A percentile compares a stretch with the other conserved stretches of the same genome.
Conservation (phyloP, 805 yeast species). For the Scheffersomyces amazonensis region DNA sequence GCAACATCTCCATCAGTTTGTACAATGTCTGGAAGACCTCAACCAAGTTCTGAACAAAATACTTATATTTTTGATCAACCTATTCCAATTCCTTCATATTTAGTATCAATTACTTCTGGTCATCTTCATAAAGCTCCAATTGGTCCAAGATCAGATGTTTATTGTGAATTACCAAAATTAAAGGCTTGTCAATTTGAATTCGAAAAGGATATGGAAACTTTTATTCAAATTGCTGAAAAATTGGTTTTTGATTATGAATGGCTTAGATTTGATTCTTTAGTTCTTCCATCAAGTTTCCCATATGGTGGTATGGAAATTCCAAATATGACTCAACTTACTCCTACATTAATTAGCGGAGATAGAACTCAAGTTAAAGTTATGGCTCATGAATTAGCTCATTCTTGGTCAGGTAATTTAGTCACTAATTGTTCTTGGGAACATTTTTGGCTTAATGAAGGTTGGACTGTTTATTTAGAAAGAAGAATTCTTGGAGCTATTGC, state of each 20-base stretch:
- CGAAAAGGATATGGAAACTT: constrained; percentile 32
- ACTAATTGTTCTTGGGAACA: constrained; percentile 37
- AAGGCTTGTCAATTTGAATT: constrained; percentile 33
- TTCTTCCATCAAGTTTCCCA: constrained; percentile 31
- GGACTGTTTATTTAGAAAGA: constrained; percentile 35
- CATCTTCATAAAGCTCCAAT: constrained; percentile 25
- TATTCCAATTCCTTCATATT: constrained; percentile 33
- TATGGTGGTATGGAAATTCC: constrained; percentile 42
- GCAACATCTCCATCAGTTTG: constrained; percentile 23
- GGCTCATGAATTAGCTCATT: constrained; percentile 38
- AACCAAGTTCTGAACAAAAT: constrained; percentile 7
- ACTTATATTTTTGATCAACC: constrained; percentile 28
- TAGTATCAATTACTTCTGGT: constrained; percentile 33
- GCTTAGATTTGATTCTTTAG: constrained; percentile 30
- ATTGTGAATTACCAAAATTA: constrained; percentile 23
- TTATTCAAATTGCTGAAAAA: constrained; percentile 30
- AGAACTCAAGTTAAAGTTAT: constrained; percentile 31
- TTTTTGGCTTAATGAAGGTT: constrained; percentile 38
- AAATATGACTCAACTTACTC: constrained; percentile 31
- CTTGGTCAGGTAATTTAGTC: constrained; percentile 37
- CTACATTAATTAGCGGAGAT: constrained; percentile 31
- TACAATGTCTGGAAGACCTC: constrained; percentile 31
- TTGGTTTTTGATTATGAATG: constrained; percentile 33
- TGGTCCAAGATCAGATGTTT: constrained; percentile 33
- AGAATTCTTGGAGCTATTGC: constrained; percentile 30